Evolutionary conservation across 352 stramenopile genomes (phyloP), one percentile per base, ranked within the genome.

Genomic region (Phytopythium sindhum): DNA sequence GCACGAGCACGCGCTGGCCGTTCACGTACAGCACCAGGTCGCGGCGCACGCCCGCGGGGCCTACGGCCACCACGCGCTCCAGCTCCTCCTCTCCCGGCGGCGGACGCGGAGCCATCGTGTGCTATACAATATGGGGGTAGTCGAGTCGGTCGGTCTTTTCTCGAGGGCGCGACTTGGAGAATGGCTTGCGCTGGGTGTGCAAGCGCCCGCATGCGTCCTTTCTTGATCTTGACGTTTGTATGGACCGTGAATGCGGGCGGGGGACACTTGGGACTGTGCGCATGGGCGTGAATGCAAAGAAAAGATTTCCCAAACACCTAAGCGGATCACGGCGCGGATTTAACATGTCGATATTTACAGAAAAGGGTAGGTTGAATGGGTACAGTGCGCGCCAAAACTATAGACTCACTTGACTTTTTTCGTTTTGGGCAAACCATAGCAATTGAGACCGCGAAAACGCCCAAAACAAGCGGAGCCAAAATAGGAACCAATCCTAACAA

Each of bases 11-110:
- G 64, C 84, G 80, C 61, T 73, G 44, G n/a, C 80, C 80, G 69
- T 93, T 93, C 48, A 93, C 78, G 33, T 93, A 95, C 52, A 93
- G 64, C 52, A 93, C 67, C 56, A 93, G 63, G 47, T 88, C 65
- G 60, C 61, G 72, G 29, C 83, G 78, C 44, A 87, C 74, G 9
- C 52, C 57, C 1, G 23, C 9, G 17, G 56, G 9, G 0, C 24
- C 39, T 17, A 42, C 17, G 37, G 56, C 41, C 7, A 42, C 41
- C 56, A 42, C 56, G 24, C 42, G 24, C 24, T 31, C 26, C 12
- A 60, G 54, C 35, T 17, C 56, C 17, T 53, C 56, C 41, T 53
- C 56, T 21, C 39, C 39, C 0, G 56, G 56, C 24, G 56, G 56
- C 37, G 56, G 56, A 10, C 56, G 39, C 28, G 56, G 56, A 29